Evolutionary conservation across 805 yeast genomes (phyloP), one percentile per base, ranked within the genome.

Genomic region (Lipomyces mesembrius): DNA sequence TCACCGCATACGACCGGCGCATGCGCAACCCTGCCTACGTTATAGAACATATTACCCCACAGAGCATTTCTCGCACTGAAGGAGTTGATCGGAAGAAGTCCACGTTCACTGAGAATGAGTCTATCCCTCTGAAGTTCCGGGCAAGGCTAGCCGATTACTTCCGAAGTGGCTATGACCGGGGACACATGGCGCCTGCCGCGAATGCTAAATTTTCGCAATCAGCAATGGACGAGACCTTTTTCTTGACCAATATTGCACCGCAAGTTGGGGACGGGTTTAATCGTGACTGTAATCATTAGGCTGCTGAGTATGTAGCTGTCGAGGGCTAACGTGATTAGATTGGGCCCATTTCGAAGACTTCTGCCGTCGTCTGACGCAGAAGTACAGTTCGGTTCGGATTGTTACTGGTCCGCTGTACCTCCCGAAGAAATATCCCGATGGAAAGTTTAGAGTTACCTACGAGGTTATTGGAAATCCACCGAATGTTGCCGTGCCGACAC

Each of bases 241-340:
- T 82, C 70, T 80, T 95, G 73, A 88, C 97, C 5, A 95, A 95
- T 78, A 94, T 95, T 83, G 86, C 96, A 7, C 99, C 99, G 0
- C 99, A 95, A 77, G 97, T 95, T 2, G 99, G 99, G 2, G 96
- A 89, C 4, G 99, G 99, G 0, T 95, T 95, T 81, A 95, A 95
- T 79, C 84, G 99, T 73, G 98, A 95, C 77, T 90, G 73, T 71
- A 57, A 46, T 72, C 37, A n/a, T 17, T 29, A 11, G 12, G 11
- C 12, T 8, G 17, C 17, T 6, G 17, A 52, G 20, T 43, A n/a
- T 29, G 25, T 25, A 25, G 25, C 27, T 17, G 14, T 12, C 27
- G 27, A 43, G 34, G 32, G 25, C 57, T n/a, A 37, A 39, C 49
- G 35, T 22, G 22, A 34, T 12, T 60, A 71, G 73, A 95, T 77